phyloP scores from a whole-genome alignment of 2,329 filamentous ascomycete species.

The Sclerotinia glacialis region DNA sequence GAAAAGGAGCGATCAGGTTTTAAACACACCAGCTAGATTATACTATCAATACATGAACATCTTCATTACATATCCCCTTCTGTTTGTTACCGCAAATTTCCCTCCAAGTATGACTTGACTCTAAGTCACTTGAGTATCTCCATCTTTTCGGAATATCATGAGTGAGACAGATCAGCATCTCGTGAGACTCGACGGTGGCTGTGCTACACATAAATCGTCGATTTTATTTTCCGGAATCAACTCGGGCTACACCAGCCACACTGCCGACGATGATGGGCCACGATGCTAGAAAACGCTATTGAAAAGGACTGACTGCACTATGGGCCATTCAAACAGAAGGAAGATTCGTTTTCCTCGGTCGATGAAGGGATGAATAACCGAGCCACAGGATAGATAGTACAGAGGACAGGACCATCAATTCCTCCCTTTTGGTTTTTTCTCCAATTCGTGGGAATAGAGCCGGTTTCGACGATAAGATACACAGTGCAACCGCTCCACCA shows the following conservation, averaged over 20 bases:
- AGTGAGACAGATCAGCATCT: not conserved
- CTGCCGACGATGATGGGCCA: not conserved
- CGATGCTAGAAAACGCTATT: no score
- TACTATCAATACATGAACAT: not conserved
- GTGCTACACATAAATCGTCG: not conserved
- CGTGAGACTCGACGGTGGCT: not conserved
- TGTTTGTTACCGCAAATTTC: not conserved
- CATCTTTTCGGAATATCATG: not conserved
- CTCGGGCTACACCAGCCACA: constrained; percentile 1
- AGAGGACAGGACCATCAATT: not conserved
- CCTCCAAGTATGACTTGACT: not conserved
- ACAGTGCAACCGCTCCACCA: not conserved
- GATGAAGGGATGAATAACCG: not conserved
- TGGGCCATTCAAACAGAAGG: no score
- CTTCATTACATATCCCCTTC: not conserved
- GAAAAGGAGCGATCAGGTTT: not conserved
- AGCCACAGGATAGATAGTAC: no score
- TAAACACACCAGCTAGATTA: no score
- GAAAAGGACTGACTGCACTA: no score
- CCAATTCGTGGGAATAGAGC: not conserved
- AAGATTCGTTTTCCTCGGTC: not conserved
- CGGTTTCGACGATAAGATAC: not conserved
- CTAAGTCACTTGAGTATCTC: not conserved
- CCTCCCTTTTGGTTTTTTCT: not conserved
- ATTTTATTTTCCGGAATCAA: not conserved